phyloP scores from a whole-genome alignment of 202 grass and related monocot genomes.

The Eragrostis tef region DNA sequence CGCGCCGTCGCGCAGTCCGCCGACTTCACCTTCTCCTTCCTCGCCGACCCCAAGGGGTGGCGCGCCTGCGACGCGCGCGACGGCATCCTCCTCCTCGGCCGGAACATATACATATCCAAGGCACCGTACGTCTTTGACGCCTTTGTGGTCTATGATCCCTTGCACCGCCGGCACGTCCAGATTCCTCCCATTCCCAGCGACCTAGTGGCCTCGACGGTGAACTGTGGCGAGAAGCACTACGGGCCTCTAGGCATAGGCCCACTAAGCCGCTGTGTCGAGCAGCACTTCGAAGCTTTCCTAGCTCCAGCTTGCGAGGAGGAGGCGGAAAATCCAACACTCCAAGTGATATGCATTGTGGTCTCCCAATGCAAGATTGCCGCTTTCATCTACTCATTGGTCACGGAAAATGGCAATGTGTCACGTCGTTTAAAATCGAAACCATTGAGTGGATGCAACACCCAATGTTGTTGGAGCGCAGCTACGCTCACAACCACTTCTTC shows the following conservation, averaged over 20 bases:
- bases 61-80: neutral
- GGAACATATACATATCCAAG: too few species aligned
- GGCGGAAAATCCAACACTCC: neutral
- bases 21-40: neutral
- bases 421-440: neutral
- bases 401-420: neutral
- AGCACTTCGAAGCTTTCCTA: slow-evolving; percentile 13
- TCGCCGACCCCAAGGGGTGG: neutral
- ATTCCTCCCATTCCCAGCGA: slow-evolving; percentile 6
- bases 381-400: slow-evolving; percentile 37
- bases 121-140: neutral
- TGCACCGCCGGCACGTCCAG: slow-evolving; percentile 20
- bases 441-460: accelerated
- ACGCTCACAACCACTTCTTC: neutral
- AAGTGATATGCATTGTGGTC: slow-evolving; percentile 10
- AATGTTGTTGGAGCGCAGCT: neutral
- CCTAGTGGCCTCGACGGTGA: neutral
- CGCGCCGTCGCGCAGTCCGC: neutral
- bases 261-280: too few species aligned
- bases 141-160: slow-evolving; percentile 37
- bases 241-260: too few species aligned
- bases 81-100: neutral
- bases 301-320: neutral
- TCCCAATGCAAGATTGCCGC: neutral
- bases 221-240: neutral